Percentiles rank a stretch among this genome's conserved stretches.
Evolutionary conservation across 352 stramenopile species (phyloP).

Genomic region (Phytophthora macrochlamydospora): DNA sequence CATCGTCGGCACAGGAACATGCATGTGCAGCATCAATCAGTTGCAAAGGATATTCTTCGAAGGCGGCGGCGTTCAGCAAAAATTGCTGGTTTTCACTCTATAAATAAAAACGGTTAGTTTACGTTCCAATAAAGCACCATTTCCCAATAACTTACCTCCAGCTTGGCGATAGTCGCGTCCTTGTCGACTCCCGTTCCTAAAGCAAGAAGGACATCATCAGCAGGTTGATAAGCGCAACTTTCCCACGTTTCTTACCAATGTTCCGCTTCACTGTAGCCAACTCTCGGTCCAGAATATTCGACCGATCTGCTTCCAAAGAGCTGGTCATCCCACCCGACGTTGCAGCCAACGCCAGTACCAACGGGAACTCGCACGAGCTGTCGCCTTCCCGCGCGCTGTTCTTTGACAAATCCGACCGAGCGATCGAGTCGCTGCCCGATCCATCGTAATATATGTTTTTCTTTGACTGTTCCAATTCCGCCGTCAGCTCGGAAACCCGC

Average conservation of each 20-base stretch:
- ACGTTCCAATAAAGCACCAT: neutral
- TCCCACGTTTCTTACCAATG: conserved; percentile 35
- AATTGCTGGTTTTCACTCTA: conserved; percentile 87
- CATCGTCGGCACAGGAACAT: conserved; percentile 8
- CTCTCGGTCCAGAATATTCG: conserved; percentile 66
- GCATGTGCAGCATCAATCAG: conserved; percentile 22
- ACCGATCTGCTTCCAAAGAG: conserved; percentile 67
- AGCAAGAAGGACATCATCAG: conserved; percentile 2
- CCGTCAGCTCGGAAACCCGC: conserved; percentile 61
- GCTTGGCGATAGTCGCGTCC: conserved; percentile 62
- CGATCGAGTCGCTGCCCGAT: conserved; percentile 71
- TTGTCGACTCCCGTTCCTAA: conserved; percentile 37
- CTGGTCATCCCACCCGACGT: conserved; percentile 76
- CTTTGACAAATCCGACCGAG: conserved; percentile 74
- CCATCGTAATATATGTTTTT: conserved; percentile 76
- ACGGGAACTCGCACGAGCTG: conserved; percentile 82
- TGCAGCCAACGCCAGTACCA: conserved; percentile 78
- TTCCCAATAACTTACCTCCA: conserved; percentile 50
- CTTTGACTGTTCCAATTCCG: conserved; percentile 74
- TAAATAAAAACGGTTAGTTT: neutral
- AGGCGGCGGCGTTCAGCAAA: conserved; percentile 76
- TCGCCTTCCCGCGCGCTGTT: conserved; percentile 64
- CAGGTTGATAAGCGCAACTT: too few relatives aligned
- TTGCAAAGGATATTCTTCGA: conserved; percentile 87
- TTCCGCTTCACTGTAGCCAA: conserved; percentile 53